Evolutionary conservation across 257 asterid genomes (phyloP), one percentile per base, ranked within the genome.

Genomic region (Nemophila menziesii): DNA sequence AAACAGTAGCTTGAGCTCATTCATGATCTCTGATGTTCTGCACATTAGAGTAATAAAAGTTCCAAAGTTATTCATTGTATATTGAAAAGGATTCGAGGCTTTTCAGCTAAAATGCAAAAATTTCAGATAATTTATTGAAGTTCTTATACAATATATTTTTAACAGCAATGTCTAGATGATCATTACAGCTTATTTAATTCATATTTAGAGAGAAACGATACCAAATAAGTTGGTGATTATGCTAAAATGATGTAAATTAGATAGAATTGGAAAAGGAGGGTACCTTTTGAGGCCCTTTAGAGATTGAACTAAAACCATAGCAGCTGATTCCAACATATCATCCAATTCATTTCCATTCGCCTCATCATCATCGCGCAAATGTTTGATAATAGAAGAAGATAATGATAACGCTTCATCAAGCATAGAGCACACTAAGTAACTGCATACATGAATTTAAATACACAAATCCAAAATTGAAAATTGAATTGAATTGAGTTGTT

Each of bases 231-330:
- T 26, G 33, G 10, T 26, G n/a, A n/a, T 29, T 10, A 34, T 19
- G 23, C 29, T 20, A 15, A 17, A 16, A 22, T 4, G 18, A 18
- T 11, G 5, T 13, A 52, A 33, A 13, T 26, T 10, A 20, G 12
- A 14, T 44, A 4, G 46, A 16, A 5, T 33, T 19, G 22, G 44
- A 51, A 5, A 11, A 51, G 24, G 7, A 26, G 53, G 22, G 61
- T 48, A 87, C 97, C 94, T 80, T 49, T 64, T 61, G 36, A 66
- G 62, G 44, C 72, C 78, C 47, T 72, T 72, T 70, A 62, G 55
- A 47, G 97, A 83, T 60, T 83, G 97, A 33, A 78, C 97, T 45
- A 83, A 55, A 61, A 80, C 82, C 97, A 87, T 87, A 16, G 82
- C 95, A 22, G 93, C 80, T 40, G 95, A 78, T 69, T 80, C 93